Evolutionary conservation across 176 grass and related monocot species (phyloP).

Genomic region (barley (Hordeum vulgare)): MorexV3_pseudomolecules_assembly NC_058518.1:328639733-328640232

Average conservation of each 20-base stretch:
- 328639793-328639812: background rate
- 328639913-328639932: conserved; percentile 84
- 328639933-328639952: conserved; percentile 88
- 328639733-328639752: background rate
- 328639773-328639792: background rate
- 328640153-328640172: background rate
- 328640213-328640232: background rate
- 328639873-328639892: background rate
- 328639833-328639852: conserved; percentile 15
- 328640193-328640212: background rate
- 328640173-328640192: background rate
- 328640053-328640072: background rate
- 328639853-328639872: conserved; percentile 33
- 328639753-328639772: background rate
- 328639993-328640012: conserved; percentile 50
- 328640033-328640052: background rate
- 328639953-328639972: conserved; percentile 94
- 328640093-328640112: background rate
- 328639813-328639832: background rate
- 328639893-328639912: background rate
- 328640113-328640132: background rate
- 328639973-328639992: conserved; percentile 97
- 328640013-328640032: background rate
- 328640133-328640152: background rate
- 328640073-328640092: background rate